Conservation (phyloP, 352 stramenopile genomes). For the Aphanomyces stellatus region DNA sequence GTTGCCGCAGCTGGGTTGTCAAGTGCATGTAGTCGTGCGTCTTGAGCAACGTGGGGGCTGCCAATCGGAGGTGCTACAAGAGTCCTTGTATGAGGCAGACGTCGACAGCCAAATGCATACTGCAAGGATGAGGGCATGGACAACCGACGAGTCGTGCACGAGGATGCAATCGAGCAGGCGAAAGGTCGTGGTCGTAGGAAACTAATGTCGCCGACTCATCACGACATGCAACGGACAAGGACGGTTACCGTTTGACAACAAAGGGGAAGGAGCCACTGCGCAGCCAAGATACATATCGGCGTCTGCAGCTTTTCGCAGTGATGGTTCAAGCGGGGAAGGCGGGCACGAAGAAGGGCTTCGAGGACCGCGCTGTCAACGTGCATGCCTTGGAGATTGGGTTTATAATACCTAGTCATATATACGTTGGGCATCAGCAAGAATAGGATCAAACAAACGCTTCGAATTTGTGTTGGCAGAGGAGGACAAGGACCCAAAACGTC, state of each 20-base stretch:
- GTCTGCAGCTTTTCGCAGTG: neutral
- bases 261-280: constrained; percentile 16
- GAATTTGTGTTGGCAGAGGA: constrained; percentile 17
- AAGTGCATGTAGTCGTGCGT: constrained; percentile 15
- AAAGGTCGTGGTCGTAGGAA: constrained; percentile 8
- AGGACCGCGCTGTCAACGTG: constrained; percentile 10
- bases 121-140: constrained; percentile 4
- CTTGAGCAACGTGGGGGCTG: neutral
- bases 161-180: constrained; percentile 8
- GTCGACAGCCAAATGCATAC: neutral
- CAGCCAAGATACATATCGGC: neutral
- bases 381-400: neutral
- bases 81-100: neutral
- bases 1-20: neutral
- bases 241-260: constrained; percentile 14
- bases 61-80: constrained; percentile 7
- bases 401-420: constrained; percentile 20
- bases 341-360: neutral
- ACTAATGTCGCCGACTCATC: neutral
- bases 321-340: constrained; percentile 1
- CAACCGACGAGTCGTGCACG: neutral
- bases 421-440: too few relatives aligned
- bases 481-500: constrained; percentile 23
- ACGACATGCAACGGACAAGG: neutral
- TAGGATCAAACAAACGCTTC: neutral